Evolutionary conservation across 306 rosid species (phyloP).

Genomic region (Lathyrus sativus): DNA sequence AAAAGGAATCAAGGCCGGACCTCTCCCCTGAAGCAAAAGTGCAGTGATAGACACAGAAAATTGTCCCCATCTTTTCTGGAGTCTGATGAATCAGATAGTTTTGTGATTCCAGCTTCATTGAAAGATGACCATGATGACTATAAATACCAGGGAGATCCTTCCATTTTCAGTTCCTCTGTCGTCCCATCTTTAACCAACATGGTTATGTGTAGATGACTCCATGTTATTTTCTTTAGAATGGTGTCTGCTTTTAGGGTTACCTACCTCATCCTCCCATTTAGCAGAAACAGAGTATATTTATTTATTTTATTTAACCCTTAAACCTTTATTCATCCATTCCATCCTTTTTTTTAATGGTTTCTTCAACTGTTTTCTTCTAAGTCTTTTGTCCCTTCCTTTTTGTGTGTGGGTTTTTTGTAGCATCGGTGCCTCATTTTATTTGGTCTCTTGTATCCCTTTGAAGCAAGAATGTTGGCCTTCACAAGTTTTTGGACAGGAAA

Average conservation of each 20-base stretch:
- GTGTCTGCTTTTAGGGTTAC: slow-evolving; percentile 3
- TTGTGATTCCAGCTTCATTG: slow-evolving; percentile 51
- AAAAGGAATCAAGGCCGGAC: slow-evolving; percentile 52
- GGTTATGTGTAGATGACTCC: slow-evolving; percentile 81
- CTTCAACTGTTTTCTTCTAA: background rate
- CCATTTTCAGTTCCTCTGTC: slow-evolving; percentile 65
- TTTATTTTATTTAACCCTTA: slow-evolving; percentile 2
- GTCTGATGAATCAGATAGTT: slow-evolving; percentile 50
- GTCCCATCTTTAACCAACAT: slow-evolving; percentile 68
- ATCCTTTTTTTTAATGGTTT: slow-evolving; percentile 35
- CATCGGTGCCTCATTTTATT: slow-evolving; percentile 41
- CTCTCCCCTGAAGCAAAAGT: slow-evolving; percentile 40
- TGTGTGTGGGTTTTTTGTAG: slow-evolving; percentile 32
- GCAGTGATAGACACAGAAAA: background rate
- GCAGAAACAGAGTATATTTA: background rate
- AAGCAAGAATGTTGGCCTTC: slow-evolving; percentile 53
- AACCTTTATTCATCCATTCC: slow-evolving; percentile 46
- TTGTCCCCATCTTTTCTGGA: slow-evolving; percentile 35
- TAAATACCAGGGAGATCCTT: slow-evolving; percentile 67
- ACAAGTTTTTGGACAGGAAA: slow-evolving; percentile 43
- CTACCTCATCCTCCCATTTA: background rate
- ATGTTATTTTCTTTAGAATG: slow-evolving; percentile 15
- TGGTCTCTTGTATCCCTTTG: slow-evolving; percentile 36
- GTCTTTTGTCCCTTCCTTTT: background rate
- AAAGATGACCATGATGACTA: slow-evolving; percentile 75